Evolutionary conservation across 139 green algal species (phyloP).

Genomic region (Mesostigma viride): DNA sequence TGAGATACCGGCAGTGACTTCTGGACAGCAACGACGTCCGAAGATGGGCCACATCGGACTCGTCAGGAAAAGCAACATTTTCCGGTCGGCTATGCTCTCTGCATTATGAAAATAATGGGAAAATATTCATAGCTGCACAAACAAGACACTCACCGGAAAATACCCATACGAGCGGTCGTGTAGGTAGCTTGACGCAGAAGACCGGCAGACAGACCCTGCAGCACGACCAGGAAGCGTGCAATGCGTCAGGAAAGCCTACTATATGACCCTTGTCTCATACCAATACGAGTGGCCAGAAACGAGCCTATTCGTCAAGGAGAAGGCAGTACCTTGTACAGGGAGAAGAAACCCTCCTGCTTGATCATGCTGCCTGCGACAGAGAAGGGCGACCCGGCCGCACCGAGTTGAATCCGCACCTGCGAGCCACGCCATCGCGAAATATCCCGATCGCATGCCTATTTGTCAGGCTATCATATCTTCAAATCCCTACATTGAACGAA

Average conservation of each 20-base stretch:
- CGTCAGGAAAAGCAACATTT: no score
- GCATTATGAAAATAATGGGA: background rate
- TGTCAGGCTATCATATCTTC: no score
- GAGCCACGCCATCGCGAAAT: background rate
- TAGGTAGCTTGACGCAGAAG: constrained; percentile 93
- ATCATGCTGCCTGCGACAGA: constrained; percentile 31
- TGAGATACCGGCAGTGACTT: background rate
- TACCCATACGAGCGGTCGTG: constrained; percentile 89
- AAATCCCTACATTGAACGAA: no score
- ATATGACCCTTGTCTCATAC: no score
- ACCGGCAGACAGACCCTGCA: constrained; percentile 75
- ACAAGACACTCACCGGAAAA: constrained; percentile 23
- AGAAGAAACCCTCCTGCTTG: constrained; percentile 24
- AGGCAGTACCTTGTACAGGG: constrained; percentile 28
- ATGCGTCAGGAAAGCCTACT: background rate
- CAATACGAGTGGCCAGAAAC: no score
- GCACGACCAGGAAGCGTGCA: background rate
- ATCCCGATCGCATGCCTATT: no score
- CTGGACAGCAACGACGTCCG: background rate
- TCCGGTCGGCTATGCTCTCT: no score
- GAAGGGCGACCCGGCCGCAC: constrained; percentile 65
- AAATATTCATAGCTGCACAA: background rate
- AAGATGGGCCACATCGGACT: no score
- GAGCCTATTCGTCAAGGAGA: background rate
- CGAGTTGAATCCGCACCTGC: constrained; percentile 84